A percentile compares a stretch with the other conserved stretches of the same genome.
These are phyloP conservation scores for Schizonepeta tenuifolia DNA, from an alignment of 257 asterid genomes.

Conservation along the genomic window DNA sequence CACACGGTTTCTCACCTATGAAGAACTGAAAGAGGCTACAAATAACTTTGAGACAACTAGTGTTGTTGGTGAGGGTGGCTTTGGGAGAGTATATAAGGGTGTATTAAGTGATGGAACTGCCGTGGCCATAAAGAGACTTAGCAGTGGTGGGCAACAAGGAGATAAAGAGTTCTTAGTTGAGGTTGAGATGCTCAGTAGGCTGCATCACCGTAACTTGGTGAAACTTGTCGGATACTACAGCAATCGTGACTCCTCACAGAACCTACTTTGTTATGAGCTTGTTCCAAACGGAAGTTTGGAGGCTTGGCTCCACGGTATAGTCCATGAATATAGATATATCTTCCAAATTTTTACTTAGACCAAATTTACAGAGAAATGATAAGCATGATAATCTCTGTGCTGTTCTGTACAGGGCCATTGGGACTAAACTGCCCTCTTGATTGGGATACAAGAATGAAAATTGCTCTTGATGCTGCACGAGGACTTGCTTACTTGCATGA, in stretches of 20 bases:
- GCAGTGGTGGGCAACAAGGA: conserved; percentile 94
- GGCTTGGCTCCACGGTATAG: conserved; percentile 93
- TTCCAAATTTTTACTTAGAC: neutral
- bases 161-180: conserved; percentile 93
- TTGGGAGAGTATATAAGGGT: conserved; percentile 93
- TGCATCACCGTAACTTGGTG: conserved; percentile 96
- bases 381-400: conserved; percentile 3
- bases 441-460: conserved; percentile 96
- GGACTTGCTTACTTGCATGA: conserved; percentile 98
- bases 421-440: conserved; percentile 95
- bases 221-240: conserved; percentile 92
- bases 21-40: conserved; percentile 89
- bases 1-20: conserved; percentile 76
- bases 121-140: conserved; percentile 93
- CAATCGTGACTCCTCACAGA: conserved; percentile 76
- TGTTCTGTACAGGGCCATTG: conserved; percentile 70
- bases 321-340: conserved; percentile 6
- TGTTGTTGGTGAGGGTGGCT: conserved; percentile 96
- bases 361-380: neutral
- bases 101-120: conserved; percentile 84
- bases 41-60: conserved; percentile 77
- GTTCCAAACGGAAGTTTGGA: conserved; percentile 97
- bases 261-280: conserved; percentile 94
- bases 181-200: conserved; percentile 97
- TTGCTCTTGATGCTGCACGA: conserved; percentile 98